Conservation (phyloP, 768 basidiomycete genomes). For the Pleurotus cornucopiae region DNA sequence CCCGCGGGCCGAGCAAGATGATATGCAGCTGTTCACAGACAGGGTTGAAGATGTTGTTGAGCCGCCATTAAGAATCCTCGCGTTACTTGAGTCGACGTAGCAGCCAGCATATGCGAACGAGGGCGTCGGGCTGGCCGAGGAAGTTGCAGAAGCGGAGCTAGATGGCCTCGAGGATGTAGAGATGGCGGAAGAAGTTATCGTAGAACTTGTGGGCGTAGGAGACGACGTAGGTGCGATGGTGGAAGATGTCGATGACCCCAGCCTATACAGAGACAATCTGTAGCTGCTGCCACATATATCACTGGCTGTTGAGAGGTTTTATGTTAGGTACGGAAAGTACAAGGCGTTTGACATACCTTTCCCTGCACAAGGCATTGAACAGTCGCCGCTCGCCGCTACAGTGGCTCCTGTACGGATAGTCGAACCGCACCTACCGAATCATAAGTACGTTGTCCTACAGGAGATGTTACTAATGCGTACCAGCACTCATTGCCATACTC, state of each 20-base stretch:
- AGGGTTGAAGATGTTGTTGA: constrained; percentile 9
- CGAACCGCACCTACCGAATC: not conserved
- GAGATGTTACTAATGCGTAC: not conserved
- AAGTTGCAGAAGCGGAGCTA: too few species aligned
- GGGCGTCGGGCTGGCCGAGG: not conserved
- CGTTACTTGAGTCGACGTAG: not conserved
- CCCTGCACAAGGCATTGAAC: too few species aligned
- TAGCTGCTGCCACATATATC: too few species aligned
- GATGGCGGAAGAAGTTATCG: not conserved
- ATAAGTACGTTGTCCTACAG: not conserved
- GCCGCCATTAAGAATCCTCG: not conserved
- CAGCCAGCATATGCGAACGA: not conserved
- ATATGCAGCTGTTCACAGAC: constrained; percentile 24
- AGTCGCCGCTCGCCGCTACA: too few species aligned
- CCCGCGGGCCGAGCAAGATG: constrained; percentile 20
- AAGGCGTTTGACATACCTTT: too few species aligned
- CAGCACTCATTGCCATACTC: constrained; percentile 9
- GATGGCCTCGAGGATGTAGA: not conserved
- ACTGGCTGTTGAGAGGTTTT: too few species aligned
- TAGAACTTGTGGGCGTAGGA: not conserved
- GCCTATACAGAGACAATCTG: too few species aligned
- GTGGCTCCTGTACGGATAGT: too few species aligned
- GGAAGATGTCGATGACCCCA: not conserved
- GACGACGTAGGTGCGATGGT: not conserved
- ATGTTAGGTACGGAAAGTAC: too few species aligned